phyloP scores from a whole-genome alignment of 2,329 filamentous ascomycete genomes.

The Colletotrichum tofieldiae region DNA sequence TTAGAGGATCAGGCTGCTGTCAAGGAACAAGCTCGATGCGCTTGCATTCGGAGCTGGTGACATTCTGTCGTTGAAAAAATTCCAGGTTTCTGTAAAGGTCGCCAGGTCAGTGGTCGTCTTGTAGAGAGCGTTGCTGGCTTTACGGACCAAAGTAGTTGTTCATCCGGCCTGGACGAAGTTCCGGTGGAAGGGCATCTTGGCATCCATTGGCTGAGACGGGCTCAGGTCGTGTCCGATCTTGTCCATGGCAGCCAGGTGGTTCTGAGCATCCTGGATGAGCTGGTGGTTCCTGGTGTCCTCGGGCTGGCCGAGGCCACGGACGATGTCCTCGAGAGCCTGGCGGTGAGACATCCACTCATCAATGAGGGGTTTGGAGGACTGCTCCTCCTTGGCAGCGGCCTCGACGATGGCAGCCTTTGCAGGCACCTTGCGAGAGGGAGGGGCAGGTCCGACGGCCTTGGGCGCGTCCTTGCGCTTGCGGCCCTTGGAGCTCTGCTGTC shows the following conservation, averaged over 20 bases:
- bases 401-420: conserved; percentile 58
- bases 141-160: conserved; percentile 46
- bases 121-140: conserved; percentile 1
- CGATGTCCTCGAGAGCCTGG: conserved; percentile 73
- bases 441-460: conserved; percentile 53
- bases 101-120: conserved; percentile 18
- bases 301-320: conserved; percentile 65
- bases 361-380: conserved; percentile 59
- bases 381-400: conserved; percentile 53
- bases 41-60: conserved; percentile 34
- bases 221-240: conserved; percentile 62
- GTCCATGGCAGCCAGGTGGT: conserved; percentile 66
- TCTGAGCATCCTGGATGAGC: conserved; percentile 67
- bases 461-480: conserved; percentile 72
- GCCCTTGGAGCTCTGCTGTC: conserved; percentile 61
- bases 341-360: conserved; percentile 75
- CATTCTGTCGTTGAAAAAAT: conserved; percentile 20
- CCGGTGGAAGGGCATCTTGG: conserved; percentile 28
- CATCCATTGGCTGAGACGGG: conserved; percentile 24
- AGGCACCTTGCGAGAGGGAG: conserved; percentile 65
- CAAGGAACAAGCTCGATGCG: conserved; percentile 22
- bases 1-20: conserved; percentile 25
- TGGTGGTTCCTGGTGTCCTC: conserved; percentile 69
- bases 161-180: conserved; percentile 51
- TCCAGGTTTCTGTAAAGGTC: conserved; percentile 3